A percentile compares a stretch with the other conserved stretches of the same genome.
Evolutionary conservation across 257 asterid genomes (phyloP).

Genomic region (Solanum etuberosum): DNA sequence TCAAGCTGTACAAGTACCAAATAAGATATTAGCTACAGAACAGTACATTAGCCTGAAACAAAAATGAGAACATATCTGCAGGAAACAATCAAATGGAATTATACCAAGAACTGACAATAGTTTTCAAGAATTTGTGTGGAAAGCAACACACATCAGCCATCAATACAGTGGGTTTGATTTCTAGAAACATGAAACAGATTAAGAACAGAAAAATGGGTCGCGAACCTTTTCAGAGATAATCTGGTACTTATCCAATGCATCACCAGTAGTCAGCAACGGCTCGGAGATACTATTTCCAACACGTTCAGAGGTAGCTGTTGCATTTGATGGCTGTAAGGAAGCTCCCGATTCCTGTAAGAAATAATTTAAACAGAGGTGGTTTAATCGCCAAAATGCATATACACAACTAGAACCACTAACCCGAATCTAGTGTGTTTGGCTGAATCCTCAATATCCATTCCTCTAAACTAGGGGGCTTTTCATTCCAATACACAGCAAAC

Average conservation of each 20-base stretch:
- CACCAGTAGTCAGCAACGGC: conserved; percentile 68
- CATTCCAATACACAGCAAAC: background rate
- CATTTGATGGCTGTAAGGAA: conserved; percentile 39
- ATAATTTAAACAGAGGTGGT: background rate
- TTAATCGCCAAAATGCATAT: background rate
- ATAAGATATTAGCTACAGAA: conserved; percentile 2
- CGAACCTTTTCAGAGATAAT: conserved; percentile 80
- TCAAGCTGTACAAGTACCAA: conserved; percentile 54
- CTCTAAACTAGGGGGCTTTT: background rate
- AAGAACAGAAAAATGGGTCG: background rate
- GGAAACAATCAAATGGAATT: background rate
- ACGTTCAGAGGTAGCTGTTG: conserved; percentile 50
- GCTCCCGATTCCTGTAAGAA: conserved; percentile 51
- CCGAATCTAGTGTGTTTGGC: background rate
- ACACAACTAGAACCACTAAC: background rate
- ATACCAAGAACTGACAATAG: background rate
- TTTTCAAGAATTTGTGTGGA: background rate
- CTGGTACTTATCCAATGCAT: conserved; percentile 86
- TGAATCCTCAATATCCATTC: background rate
- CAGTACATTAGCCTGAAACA: background rate
- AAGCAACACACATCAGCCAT: background rate
- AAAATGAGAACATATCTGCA: background rate
- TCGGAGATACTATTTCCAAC: conserved; percentile 45
- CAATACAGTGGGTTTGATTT: background rate
- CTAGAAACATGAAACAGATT: background rate